These are phyloP conservation scores for Metschnikowia amazonensis DNA, from an alignment of 805 yeast species.

Conservation along the genomic window DNA sequence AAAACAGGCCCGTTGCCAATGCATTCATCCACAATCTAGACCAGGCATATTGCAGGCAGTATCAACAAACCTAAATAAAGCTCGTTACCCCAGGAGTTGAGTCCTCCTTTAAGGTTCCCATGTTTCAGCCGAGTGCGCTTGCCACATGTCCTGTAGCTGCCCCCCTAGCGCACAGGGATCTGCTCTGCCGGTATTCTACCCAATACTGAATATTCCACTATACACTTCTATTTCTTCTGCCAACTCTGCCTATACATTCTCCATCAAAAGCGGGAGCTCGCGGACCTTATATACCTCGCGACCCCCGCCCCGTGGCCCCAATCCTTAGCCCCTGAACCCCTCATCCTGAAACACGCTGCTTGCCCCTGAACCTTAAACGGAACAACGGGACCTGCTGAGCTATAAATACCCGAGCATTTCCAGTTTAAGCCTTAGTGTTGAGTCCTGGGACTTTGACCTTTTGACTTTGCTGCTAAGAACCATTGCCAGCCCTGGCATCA, in stretches of 20 bases:
- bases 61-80: too few species aligned
- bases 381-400: neutral
- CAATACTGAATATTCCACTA: neutral
- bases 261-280: neutral
- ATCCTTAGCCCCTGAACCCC: neutral
- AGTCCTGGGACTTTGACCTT: neutral
- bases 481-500: neutral
- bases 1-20: neutral
- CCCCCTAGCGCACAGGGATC: slow-evolving; percentile 4
- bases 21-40: neutral
- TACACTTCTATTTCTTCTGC: neutral
- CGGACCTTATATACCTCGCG: slow-evolving; percentile 1
- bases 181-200: slow-evolving; percentile 1
- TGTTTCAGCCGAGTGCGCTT: neutral
- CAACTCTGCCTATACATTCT: neutral
- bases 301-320: neutral
- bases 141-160: slow-evolving; percentile 7
- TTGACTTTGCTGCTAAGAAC: too few species aligned
- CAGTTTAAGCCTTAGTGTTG: neutral
- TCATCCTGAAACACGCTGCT: neutral
- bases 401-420: neutral
- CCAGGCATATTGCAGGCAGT: neutral
- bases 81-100: too few species aligned
- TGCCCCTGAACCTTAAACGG: neutral
- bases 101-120: neutral